Evolutionary conservation across 345 rosid species (phyloP).

Genomic region (Acer yangbiense): DNA sequence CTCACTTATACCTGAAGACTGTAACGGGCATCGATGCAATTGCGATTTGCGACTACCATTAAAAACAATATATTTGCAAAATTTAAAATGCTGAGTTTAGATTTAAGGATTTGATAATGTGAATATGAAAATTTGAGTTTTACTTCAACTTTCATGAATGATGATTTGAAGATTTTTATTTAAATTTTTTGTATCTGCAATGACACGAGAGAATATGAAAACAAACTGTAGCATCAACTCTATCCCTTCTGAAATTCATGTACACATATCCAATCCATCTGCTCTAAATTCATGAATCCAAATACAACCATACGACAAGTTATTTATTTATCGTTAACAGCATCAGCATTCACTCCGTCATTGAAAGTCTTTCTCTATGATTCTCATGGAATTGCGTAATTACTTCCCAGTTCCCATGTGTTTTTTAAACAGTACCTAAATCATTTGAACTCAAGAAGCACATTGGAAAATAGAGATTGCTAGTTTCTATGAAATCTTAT

Average conservation of each 20-base stretch:
- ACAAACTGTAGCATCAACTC: background rate
- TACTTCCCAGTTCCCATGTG: background rate
- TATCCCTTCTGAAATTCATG: background rate
- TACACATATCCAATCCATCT: background rate
- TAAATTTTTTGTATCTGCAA: background rate
- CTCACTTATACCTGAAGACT: background rate
- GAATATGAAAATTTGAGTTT: background rate
- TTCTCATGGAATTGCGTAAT: background rate
- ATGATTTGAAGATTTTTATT: background rate
- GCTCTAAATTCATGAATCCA: slow-evolving; percentile 2
- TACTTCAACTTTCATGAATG: background rate
- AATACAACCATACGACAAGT: background rate
- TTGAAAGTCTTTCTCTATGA: background rate
- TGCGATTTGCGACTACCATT: background rate
- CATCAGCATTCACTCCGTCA: background rate
- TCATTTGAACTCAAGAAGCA: background rate
- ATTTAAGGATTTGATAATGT: background rate
- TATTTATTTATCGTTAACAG: background rate
- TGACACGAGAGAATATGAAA: background rate
- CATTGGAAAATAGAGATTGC: background rate
- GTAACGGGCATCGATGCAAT: background rate
- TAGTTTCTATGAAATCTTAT: background rate
- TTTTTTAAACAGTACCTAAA: background rate
- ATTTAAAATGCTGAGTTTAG: background rate
- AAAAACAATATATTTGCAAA: background rate